Percentiles rank a stretch among this genome's conserved stretches.
phyloP scores from a whole-genome alignment of 2,329 filamentous ascomycete species.

The Monosporascus sp. region DNA sequence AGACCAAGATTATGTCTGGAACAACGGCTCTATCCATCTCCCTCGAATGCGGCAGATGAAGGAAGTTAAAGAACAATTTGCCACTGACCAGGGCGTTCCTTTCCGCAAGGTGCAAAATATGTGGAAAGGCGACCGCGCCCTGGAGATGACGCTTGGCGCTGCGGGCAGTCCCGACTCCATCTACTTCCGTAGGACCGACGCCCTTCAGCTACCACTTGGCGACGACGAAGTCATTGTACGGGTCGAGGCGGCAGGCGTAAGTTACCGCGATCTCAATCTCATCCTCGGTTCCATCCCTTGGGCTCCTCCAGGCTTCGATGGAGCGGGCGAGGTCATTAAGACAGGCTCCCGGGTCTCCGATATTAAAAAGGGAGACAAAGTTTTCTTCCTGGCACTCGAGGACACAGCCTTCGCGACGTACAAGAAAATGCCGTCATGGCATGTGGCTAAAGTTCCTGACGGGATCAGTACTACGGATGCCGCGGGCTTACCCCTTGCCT shows the following conservation, averaged over 20 bases:
- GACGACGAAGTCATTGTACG: conserved; percentile 14
- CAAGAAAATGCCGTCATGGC: too few relatives aligned
- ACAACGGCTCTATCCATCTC: conserved; percentile 6
- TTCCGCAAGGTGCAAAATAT: conserved; percentile 17
- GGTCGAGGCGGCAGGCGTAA: conserved; percentile 15
- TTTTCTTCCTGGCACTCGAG: too few relatives aligned
- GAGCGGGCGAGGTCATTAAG: too few relatives aligned
- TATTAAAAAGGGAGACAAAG: too few relatives aligned
- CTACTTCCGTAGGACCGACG: conserved; percentile 14
- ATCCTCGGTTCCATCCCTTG: conserved; percentile 17
- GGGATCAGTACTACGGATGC: too few relatives aligned
- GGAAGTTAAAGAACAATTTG: conserved; percentile 6
- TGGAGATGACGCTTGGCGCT: conserved; percentile 19
- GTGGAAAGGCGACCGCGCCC: conserved; percentile 11
- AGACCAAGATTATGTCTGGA: conserved; percentile 12
- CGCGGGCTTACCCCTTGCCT: too few relatives aligned
- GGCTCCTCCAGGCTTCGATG: too few relatives aligned
- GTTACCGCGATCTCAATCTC: conserved; percentile 14
- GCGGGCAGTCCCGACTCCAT: conserved; percentile 19
- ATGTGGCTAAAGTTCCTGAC: too few relatives aligned
- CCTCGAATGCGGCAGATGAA: conserved; percentile 8
- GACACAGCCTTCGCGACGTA: too few relatives aligned
- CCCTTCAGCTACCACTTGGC: conserved; percentile 1
- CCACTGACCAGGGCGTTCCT: too few relatives aligned
- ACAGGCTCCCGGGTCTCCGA: too few relatives aligned